Evolutionary conservation across 2,329 filamentous ascomycete genomes (phyloP), one percentile per base, ranked within the genome.

Genomic region (Fusarium proliferatum): DNA sequence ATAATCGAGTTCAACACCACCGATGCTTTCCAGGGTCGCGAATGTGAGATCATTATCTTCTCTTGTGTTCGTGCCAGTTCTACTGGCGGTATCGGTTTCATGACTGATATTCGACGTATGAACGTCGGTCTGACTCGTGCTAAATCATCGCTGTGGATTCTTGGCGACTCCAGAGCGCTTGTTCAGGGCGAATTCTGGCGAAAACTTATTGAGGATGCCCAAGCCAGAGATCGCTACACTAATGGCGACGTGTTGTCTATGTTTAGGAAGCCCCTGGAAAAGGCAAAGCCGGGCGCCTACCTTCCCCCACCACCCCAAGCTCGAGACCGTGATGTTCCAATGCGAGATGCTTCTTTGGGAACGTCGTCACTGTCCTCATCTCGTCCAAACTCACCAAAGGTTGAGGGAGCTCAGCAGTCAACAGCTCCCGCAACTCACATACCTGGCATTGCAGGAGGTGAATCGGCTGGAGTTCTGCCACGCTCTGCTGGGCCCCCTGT

Each of bases 21-120:
- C 1, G 96, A 99, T 84, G 97, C 96, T 23, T 99, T 98, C 82
- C 95, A 99, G 82, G 96, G 96, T 71, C 91, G 97, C 75, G 96
- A 99, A 83, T 96, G 95, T 79, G 96, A 99, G 80, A 92, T 99
- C 72, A 98, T 99, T 82, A 98, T 99, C 73, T 99, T 99, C 85
- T 98, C 96, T 45, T 99, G 97, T 82, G 96, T 99, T 69, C 92
- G 96, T 84, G 96, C 96, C 28, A 96, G 93, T 36, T 90, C 94
- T n/a, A 93, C 92, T 12, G 93, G 93, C n/a, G 95, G 96, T 78
- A 97, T 99, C 79, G 96, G 96, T 87, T 99, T 99, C 90, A 92
- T 99, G 89, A 93, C 94, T 61, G 96, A 99, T 81, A 97, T 99
- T 79, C 91, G 96, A 67, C 96, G 96, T 87, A 98, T 99, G 97